phyloP scores from a whole-genome alignment of 2,329 filamentous ascomycete genomes.

The Chrysosphaeria jannelii region DNA sequence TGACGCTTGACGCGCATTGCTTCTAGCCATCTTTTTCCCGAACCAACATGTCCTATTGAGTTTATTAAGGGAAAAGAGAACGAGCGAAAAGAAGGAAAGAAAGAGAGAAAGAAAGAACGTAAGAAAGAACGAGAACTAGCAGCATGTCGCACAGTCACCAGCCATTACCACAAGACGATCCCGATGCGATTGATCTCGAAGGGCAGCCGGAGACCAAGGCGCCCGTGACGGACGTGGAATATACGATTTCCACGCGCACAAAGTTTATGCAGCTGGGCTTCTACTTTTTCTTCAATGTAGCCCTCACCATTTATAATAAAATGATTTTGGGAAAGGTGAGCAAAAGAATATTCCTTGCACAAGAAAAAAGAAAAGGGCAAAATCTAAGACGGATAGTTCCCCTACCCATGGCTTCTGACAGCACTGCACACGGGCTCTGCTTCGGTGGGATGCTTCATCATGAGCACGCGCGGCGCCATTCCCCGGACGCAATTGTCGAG shows the following conservation, averaged over 20 bases:
- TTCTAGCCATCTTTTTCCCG: too few relatives aligned
- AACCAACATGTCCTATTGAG: too few relatives aligned
- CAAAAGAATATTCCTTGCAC: background rate
- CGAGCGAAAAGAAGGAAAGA: too few relatives aligned
- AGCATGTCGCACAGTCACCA: too few relatives aligned
- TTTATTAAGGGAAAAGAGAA: too few relatives aligned
- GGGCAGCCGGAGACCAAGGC: background rate
- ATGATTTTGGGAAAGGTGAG: constrained; percentile 14
- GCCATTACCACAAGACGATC: constrained; percentile 2
- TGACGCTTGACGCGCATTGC: too few relatives aligned
- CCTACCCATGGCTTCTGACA: constrained; percentile 5
- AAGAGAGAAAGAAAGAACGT: too few relatives aligned
- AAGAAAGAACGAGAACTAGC: too few relatives aligned
- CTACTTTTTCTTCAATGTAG: constrained; percentile 11
- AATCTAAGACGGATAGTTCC: constrained; percentile 2
- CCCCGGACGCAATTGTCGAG: constrained; percentile 2
- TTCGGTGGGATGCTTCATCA: constrained; percentile 4
- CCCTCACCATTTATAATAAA: constrained; percentile 27
- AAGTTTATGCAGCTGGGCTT: constrained; percentile 4
- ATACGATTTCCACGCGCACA: constrained; percentile 2
- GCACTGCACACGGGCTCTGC: constrained; percentile 6
- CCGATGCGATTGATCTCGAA: background rate
- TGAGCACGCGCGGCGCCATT: constrained; percentile 4
- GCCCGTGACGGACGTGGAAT: constrained; percentile 1
- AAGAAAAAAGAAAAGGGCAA: background rate